Conservation (phyloP, 257 asterid species). For the Ligustrum vulgare region DNA sequence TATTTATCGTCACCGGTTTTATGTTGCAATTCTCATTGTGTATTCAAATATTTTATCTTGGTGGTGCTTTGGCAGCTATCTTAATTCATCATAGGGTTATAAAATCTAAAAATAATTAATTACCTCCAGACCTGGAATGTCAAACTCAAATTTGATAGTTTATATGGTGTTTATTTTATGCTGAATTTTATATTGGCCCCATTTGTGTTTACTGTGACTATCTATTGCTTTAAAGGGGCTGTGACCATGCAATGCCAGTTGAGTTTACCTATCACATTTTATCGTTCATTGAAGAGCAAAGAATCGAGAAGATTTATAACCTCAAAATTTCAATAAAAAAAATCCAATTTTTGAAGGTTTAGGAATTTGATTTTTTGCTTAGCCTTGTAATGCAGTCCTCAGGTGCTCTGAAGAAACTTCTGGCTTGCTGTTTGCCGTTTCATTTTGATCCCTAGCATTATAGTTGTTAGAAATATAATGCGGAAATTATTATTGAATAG, state of each 20-base stretch:
- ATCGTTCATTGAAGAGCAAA: not conserved
- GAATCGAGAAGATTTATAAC: not conserved
- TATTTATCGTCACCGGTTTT: not conserved
- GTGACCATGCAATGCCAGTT: not conserved
- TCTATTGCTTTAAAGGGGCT: too few species aligned
- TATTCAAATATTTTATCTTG: too few species aligned
- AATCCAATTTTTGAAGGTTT: constrained; percentile 6
- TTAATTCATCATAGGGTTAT: too few species aligned
- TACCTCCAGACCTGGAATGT: too few species aligned
- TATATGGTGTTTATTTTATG: too few species aligned
- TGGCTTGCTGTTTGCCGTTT: not conserved
- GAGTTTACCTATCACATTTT: not conserved
- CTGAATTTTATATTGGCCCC: not conserved
- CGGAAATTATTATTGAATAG: too few species aligned
- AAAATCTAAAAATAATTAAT: too few species aligned
- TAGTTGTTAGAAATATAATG: too few species aligned
- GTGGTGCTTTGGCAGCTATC: too few species aligned
- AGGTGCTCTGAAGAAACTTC: not conserved
- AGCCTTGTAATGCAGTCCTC: constrained; percentile 10
- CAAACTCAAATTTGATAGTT: too few species aligned
- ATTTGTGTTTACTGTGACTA: constrained; percentile 4
- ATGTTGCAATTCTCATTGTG: too few species aligned
- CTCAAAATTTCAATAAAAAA: not conserved
- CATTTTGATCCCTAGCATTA: not conserved
- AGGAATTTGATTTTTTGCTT: constrained; percentile 9